Percentiles rank a stretch among this genome's conserved stretches.
These are phyloP conservation scores for Aspergillus piperis DNA, from an alignment of 2,329 filamentous ascomycete genomes.

Conservation along the genomic window DNA sequence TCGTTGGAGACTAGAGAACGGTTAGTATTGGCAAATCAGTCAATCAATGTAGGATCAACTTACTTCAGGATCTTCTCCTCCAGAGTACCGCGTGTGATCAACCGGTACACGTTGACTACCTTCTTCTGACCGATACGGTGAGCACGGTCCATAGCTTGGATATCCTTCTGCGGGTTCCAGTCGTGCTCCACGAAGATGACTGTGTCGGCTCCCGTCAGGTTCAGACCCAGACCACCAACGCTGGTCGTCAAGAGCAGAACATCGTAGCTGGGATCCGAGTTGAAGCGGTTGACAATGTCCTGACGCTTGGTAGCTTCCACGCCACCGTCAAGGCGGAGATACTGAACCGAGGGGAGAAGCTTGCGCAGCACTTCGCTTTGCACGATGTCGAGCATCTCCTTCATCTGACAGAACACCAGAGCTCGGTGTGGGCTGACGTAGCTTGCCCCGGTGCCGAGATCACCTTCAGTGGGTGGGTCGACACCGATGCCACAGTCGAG, in stretches of 20 bases:
- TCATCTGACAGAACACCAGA: constrained; percentile 98
- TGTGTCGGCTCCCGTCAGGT: constrained; percentile 94
- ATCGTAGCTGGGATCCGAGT: constrained; percentile 95
- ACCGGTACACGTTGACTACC: constrained; percentile 96
- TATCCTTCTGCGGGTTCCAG: constrained; percentile 98
- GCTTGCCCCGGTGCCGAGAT: constrained; percentile 62
- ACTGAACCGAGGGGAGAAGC: constrained; percentile 89
- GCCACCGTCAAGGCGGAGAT: constrained; percentile 86
- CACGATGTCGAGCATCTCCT: constrained; percentile 99
- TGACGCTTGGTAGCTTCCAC: constrained; percentile 93
- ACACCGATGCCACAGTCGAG: constrained; percentile 97
- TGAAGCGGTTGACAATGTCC: constrained; percentile 98
- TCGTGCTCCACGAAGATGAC: constrained; percentile 99
- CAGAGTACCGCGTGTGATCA: constrained; percentile 91
- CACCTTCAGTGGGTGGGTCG: constrained; percentile 58
- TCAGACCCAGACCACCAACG: constrained; percentile 90
- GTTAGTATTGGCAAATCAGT: constrained; percentile 21
- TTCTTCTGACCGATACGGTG: constrained; percentile 99
- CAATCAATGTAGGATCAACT: constrained; percentile 30
- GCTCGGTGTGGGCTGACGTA: constrained; percentile 96
- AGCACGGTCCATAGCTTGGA: constrained; percentile 98
- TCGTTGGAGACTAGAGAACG: constrained; percentile 72
- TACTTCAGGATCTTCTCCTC: constrained; percentile 96
- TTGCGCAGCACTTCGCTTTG: constrained; percentile 89
- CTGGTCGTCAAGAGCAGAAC: constrained; percentile 90